phyloP scores from a whole-genome alignment of 306 rosid genomes.

The Sechiopsis laciniata region DNA sequence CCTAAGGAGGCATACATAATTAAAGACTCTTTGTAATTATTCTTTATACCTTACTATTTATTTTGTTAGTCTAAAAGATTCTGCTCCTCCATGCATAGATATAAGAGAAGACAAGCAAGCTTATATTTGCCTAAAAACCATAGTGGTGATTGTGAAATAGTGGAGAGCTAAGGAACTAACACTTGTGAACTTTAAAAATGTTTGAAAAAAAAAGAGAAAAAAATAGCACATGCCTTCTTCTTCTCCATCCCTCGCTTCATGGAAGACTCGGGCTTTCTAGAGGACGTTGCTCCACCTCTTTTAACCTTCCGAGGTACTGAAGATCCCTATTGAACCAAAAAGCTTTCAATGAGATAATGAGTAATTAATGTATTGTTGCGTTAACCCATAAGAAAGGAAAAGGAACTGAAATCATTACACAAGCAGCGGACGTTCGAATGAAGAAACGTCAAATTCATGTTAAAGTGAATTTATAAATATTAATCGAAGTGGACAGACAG shows the following conservation, averaged over 20 bases:
- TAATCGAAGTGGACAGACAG: background rate
- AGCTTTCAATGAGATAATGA: conserved; percentile 4
- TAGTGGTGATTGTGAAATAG: background rate
- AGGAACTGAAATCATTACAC: conserved; percentile 1
- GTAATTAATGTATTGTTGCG: background rate
- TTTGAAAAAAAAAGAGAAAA: background rate
- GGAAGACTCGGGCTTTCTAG: conserved; percentile 49
- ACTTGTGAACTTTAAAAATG: background rate
- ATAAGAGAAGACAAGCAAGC: background rate
- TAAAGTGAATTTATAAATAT: background rate
- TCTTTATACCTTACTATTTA: background rate
- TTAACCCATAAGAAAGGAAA: conserved; percentile 4
- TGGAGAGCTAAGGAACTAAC: background rate
- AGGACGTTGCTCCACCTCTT: conserved; percentile 54
- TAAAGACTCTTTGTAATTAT: background rate
- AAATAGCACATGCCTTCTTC: conserved; percentile 53
- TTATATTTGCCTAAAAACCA: background rate
- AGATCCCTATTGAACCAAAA: conserved; percentile 52
- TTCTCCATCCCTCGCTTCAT: conserved; percentile 65
- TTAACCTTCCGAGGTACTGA: conserved; percentile 51
- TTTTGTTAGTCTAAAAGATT: background rate
- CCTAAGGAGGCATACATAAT: background rate
- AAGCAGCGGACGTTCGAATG: background rate
- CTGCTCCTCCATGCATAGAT: conserved; percentile 3
- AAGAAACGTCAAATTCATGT: background rate